Base-by-base conservation (phyloP, 345 rosid species). In the Combretum micranthum region DNA sequence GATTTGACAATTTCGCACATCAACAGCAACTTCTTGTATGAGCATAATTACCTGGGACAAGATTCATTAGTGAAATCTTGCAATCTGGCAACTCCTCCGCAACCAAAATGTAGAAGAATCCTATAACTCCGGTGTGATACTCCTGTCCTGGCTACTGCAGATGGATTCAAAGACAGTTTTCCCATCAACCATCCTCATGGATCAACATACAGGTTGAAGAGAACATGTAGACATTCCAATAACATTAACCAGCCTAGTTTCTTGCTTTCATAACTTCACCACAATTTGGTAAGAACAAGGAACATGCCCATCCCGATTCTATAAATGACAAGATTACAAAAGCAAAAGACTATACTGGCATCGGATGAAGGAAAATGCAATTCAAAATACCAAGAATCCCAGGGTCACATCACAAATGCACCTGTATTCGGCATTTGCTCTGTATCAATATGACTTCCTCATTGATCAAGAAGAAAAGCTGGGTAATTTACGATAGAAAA, bases 191-290 rank as follows among this genome's bases (percentile, higher is more conserved):
- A 92, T 75, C 80, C 69, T 81, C 57, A 86, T 69, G 5, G 81
- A 64, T 14, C 92, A n/a, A n/a, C n/a, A n/a, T n/a, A n/a, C 88
- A 15, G 88, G 84, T 20, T 69, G 57, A 39, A 88, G 95, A 69
- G 82, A 86, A 76, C 93, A 92, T 20, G 95, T 64, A 1, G 96
- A 79, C 96, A 92, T 88, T 67, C 98, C 98, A 19, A 92, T 90
- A 17, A 88, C 64, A 47, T 88, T 88, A 88, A 54, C 96, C 96
- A 56, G 81, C 78, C 68, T 92, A 96, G 20, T 92, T 79, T 57
- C 96, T 95, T 12, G 82, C 80, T 72, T 86, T 88, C 16, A 52
- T 68, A 58, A 95, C 96, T 17, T 70, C 52, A 15, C 98, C 98
- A 32, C 84, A 92, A 50, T 42, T 67, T 0, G 95, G 77, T 9